Conservation (phyloP, 441 rosid genomes). For the Rhodomyrtus psidioides region DNA sequence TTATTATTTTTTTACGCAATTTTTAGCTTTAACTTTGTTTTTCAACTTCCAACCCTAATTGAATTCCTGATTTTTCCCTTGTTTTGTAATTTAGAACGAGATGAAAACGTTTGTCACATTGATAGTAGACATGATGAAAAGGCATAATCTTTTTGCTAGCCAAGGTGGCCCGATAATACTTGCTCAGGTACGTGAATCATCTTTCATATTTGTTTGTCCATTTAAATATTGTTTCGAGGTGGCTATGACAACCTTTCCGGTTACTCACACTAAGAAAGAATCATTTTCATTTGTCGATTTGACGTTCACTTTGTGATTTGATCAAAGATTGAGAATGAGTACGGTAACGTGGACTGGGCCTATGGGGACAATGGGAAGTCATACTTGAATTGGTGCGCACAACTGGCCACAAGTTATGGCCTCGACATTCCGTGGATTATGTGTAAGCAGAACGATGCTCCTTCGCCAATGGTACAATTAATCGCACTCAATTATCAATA, state of each 20-base stretch:
- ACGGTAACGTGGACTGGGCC: slow-evolving; percentile 17
- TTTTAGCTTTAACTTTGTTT: neutral
- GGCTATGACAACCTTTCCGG: neutral
- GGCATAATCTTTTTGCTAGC: slow-evolving; percentile 27
- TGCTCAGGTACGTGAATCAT: slow-evolving; percentile 24
- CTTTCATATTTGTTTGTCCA: neutral
- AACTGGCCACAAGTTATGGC: slow-evolving; percentile 15
- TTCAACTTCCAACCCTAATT: neutral
- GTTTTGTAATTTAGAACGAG: no score
- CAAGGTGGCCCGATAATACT: slow-evolving; percentile 48
- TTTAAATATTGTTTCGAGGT: neutral
- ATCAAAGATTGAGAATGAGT: slow-evolving; percentile 41
- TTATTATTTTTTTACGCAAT: neutral
- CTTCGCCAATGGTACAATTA: slow-evolving; percentile 6
- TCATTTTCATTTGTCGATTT: neutral
- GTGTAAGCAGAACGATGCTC: slow-evolving; percentile 32
- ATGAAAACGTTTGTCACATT: slow-evolving; percentile 19
- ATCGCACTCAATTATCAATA: no score
- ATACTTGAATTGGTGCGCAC: slow-evolving; percentile 30
- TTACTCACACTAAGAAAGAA: neutral
- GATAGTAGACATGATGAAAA: slow-evolving; percentile 27
- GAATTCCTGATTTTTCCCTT: no score
- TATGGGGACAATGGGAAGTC: slow-evolving; percentile 22
- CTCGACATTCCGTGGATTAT: slow-evolving; percentile 36
- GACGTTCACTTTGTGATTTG: neutral